Base-by-base conservation (phyloP, 2,329 filamentous ascomycete species). In the Albophoma yamanashiensis region DNA sequence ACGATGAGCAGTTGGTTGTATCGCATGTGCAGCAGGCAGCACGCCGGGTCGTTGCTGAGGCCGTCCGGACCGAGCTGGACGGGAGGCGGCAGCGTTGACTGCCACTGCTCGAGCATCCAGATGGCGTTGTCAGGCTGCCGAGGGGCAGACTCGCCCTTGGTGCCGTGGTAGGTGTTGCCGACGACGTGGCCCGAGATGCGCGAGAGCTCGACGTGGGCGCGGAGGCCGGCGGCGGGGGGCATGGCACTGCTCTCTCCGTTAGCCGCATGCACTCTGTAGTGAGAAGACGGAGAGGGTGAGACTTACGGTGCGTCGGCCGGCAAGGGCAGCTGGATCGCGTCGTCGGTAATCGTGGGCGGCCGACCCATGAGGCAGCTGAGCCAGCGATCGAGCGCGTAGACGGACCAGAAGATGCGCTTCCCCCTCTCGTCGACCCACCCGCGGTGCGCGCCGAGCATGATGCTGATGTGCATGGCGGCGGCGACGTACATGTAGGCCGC, bases 1-100 rank as follows among this genome's bases (percentile, higher is more conserved):
- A 82, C 70, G 55, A 82, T 76, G n/a, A 79, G 62, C 20, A 82
- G 74, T 75, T 81, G 69, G 62, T 82, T 80, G 65, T 78, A 75
- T 58, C 70, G 69, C 79, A 82, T 80, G 62, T 82, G 79, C 52
- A 82, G 67, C 50, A 75, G 68, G 65, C 74, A 78, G 58, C 71
- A 69, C 8, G 76, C 73, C 25, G 78, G 74, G 62, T 81, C 78
- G 31, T 67, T 67, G 61, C 72, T 74, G 40, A 72, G 61, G 2
- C 67, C 69, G 27, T 72, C 67, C 3, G 70, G 68, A 7, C 68
- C 69, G 38, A 79, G 69, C 56, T 72, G 72, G 2, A 82, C 66
- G 3, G 68, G 62, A 2, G 68, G 60, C 0, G 77, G 76, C 0
- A 81, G 68, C 11, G 67, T 68, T 9, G 68, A 60, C 7, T 66